Percentiles rank a stretch among this genome's conserved stretches.
phyloP scores from a whole-genome alignment of 108 stramenopile species.

The Cyclotella distinguenda region DNA sequence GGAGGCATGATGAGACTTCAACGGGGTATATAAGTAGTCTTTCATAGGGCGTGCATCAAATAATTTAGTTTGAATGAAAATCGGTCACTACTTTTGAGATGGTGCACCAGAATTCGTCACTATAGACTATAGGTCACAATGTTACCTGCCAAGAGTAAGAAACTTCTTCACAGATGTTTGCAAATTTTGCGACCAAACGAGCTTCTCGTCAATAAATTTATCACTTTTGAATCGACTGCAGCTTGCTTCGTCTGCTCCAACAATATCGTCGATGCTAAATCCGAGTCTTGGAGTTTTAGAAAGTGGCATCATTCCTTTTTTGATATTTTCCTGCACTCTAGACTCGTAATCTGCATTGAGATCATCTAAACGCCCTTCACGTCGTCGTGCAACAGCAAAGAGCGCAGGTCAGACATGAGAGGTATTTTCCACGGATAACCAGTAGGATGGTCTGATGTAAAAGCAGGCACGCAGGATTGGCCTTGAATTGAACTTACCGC shows the following conservation, averaged over 20 bases:
- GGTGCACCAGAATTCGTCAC: no score
- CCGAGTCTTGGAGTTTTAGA: conserved; percentile 30
- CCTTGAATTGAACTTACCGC: conserved; percentile 31
- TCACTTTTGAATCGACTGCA: conserved; percentile 72
- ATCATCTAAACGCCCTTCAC: conserved; percentile 59
- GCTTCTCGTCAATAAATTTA: conserved; percentile 59
- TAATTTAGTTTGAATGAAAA: no score
- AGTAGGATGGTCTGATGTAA: no score
- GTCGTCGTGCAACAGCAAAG: not conserved
- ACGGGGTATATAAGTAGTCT: no score
- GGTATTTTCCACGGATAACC: no score
- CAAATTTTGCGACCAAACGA: conserved; percentile 63
- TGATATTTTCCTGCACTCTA: conserved; percentile 34
- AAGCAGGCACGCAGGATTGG: no score
- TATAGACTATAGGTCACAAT: no score
- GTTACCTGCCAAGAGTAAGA: conserved; percentile 26
- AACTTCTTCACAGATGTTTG: conserved; percentile 61
- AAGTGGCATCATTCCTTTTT: conserved; percentile 33
- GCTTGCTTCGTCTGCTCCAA: conserved; percentile 54
- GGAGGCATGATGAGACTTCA: no score
- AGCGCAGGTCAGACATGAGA: not conserved
- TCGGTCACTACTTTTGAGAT: no score
- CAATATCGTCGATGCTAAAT: conserved; percentile 76
- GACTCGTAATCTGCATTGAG: conserved; percentile 62
- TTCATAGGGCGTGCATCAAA: no score